phyloP scores from a whole-genome alignment of 352 stramenopile genomes.

The Globisporangium lucens region DNA sequence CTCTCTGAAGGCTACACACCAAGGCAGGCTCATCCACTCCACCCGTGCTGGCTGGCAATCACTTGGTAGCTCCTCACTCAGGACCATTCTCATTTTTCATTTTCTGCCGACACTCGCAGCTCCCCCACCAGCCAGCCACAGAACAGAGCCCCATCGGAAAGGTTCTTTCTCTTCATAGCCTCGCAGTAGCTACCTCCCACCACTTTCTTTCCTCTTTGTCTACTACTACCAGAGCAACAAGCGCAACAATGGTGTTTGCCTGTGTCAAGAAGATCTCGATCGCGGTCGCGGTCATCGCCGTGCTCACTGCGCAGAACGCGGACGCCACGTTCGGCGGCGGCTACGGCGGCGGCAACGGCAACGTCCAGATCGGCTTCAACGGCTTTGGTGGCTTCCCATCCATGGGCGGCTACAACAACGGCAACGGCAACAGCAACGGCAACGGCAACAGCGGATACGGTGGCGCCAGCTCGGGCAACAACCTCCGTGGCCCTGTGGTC shows the following conservation, averaged over 20 bases:
- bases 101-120: constrained; percentile 16
- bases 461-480: constrained; percentile 7
- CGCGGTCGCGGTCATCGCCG: constrained; percentile 18
- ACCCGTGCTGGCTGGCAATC: background rate
- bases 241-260: constrained; percentile 16
- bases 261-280: constrained; percentile 20
- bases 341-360: constrained; percentile 12
- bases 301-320: constrained; percentile 10
- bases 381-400: constrained; percentile 11
- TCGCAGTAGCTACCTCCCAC: background rate
- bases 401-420: constrained; percentile 4
- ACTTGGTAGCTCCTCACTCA: background rate
- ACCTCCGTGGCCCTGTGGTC: constrained; percentile 12
- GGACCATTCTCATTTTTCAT: background rate
- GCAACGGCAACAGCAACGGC: background rate
- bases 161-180: background rate
- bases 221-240: background rate
- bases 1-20: background rate
- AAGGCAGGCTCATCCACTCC: background rate
- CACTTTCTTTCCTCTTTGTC: background rate
- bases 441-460: constrained; percentile 3
- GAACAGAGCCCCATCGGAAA: constrained; percentile 10
- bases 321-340: constrained; percentile 13
- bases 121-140: background rate
- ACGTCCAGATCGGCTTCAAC: constrained; percentile 5